Conservation (phyloP, 2,329 filamentous ascomycete genomes). For the Diaporthe citri region DNA sequence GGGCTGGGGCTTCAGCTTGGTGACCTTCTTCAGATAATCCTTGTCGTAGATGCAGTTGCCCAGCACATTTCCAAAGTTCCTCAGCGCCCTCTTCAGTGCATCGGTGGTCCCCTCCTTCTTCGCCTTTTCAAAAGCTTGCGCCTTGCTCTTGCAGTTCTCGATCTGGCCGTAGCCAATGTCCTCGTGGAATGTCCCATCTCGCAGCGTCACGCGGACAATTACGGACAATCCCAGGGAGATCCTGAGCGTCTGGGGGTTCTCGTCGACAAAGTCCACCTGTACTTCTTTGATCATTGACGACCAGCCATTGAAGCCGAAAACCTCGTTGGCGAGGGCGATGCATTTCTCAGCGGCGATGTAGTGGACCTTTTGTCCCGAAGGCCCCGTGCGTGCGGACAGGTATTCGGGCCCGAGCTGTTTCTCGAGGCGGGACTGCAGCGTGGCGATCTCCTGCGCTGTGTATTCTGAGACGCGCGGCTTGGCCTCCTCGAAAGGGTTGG, state of each 20-base stretch:
- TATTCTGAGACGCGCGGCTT: conserved; percentile 80
- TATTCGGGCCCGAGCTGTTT: conserved; percentile 97
- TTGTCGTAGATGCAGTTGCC: conserved; percentile 99
- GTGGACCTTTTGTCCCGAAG: conserved; percentile 87
- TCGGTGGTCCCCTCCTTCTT: conserved; percentile 99
- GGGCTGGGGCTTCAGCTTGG: conserved; percentile 85
- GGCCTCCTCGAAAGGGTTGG: conserved; percentile 86
- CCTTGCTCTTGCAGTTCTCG: conserved; percentile 96
- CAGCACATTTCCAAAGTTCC: conserved; percentile 94
- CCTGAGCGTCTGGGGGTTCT: conserved; percentile 81
- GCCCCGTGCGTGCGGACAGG: conserved; percentile 86
- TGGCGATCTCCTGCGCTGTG: conserved; percentile 91
- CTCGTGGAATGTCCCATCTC: conserved; percentile 96
- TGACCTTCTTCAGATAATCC: conserved; percentile 90
- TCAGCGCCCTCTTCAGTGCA: conserved; percentile 87
- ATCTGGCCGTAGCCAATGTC: conserved; percentile 97
- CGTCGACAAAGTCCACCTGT: conserved; percentile 95
- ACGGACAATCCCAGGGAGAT: conserved; percentile 90
- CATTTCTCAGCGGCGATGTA: conserved; percentile 97
- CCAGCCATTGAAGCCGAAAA: conserved; percentile 98
- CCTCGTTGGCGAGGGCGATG: conserved; percentile 93
- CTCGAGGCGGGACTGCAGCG: conserved; percentile 86
- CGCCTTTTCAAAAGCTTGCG: conserved; percentile 95
- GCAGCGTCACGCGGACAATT: conserved; percentile 88
- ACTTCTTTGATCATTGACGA: conserved; percentile 95